Percentiles rank a stretch among this genome's conserved stretches.
These are phyloP conservation scores for Hortiboletus rubellus DNA, from an alignment of 1,284 basidiomycete species.

Conservation along the genomic window DNA sequence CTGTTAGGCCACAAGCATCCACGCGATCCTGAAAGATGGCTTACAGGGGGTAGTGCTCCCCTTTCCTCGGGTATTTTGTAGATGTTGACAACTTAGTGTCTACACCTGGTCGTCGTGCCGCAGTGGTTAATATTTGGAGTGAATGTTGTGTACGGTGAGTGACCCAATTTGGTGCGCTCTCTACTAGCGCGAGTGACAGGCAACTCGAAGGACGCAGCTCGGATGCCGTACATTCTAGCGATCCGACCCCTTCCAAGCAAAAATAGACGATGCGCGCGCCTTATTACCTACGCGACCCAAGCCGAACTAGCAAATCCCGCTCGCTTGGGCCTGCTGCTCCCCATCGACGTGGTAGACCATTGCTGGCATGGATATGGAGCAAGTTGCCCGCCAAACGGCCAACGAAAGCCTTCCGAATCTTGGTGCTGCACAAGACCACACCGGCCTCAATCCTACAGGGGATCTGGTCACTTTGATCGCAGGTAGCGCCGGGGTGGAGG, in stretches of 20 bases:
- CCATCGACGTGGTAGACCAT: neutral
- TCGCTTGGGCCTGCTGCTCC: neutral
- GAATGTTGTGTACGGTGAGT: neutral
- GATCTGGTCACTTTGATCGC: neutral
- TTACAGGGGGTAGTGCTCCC: neutral
- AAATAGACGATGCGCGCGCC: neutral
- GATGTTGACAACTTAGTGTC: neutral
- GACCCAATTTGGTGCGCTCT: neutral
- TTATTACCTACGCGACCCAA: conserved; percentile 15
- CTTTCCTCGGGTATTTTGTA: too few relatives aligned
- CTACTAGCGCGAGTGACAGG: neutral
- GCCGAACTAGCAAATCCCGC: conserved; percentile 2
- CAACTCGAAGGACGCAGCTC: neutral
- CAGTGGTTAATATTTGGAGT: neutral
- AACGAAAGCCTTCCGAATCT: neutral
- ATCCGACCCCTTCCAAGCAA: conserved; percentile 1
- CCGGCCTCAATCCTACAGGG: neutral
- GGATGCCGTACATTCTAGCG: conserved; percentile 16
- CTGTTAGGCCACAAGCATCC: neutral
- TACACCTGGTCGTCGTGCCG: neutral
- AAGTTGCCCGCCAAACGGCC: neutral
- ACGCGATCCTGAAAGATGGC: neutral
- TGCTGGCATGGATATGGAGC: conserved; percentile 4
- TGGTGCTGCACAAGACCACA: neutral
- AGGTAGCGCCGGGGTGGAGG: neutral